Evolutionary conservation across 2,329 filamentous ascomycete genomes (phyloP).

Genomic region (Aspergillus phoenicis): DNA sequence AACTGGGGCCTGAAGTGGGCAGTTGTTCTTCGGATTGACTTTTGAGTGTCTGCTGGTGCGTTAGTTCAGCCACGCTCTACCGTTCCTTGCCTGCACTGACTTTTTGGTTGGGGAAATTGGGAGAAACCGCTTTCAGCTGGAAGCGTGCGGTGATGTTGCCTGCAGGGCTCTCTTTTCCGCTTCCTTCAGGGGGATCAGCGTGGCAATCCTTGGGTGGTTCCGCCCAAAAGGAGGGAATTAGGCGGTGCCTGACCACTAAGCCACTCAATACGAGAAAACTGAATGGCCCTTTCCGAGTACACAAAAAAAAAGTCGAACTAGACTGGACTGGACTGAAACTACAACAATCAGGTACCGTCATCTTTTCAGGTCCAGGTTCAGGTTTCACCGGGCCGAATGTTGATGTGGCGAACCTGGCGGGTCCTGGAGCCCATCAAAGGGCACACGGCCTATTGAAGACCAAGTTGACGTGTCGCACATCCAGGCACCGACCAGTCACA

Average conservation of each 20-base stretch:
- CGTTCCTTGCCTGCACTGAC: neutral
- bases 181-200: neutral
- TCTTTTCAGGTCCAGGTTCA: no score
- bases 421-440: neutral
- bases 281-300: neutral
- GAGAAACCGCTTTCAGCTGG: no score
- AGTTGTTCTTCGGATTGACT: slow-evolving; percentile 2
- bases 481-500: neutral
- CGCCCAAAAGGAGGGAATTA: neutral
- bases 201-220: neutral
- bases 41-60: neutral
- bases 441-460: neutral
- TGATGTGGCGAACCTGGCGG: neutral
- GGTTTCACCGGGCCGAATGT: no score
- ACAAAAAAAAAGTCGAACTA: neutral
- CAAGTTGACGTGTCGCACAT: slow-evolving; percentile 1
- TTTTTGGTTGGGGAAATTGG: neutral
- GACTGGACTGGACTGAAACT: neutral
- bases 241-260: neutral
- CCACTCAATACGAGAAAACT: neutral
- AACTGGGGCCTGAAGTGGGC: neutral
- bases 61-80: neutral
- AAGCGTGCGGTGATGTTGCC: neutral
- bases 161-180: slow-evolving; percentile 9
- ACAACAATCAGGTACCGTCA: neutral